These are phyloP conservation scores for Didymella glomerata DNA, from an alignment of 2,329 filamentous ascomycete species.

Conservation along the genomic window DNA sequence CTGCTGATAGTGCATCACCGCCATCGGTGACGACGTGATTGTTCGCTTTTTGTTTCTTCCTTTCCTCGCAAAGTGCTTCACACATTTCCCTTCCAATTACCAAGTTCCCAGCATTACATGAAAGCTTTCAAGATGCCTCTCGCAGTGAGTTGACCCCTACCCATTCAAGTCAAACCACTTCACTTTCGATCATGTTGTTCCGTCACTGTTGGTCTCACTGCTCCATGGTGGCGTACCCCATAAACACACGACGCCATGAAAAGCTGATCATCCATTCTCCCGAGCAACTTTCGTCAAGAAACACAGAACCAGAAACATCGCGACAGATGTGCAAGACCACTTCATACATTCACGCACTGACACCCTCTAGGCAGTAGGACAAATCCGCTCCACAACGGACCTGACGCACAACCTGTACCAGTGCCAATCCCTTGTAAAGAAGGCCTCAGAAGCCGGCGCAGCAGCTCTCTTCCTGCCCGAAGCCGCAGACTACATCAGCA, in stretches of 20 bases:
- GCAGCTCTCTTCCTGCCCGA: conserved; percentile 92
- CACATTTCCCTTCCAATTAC: not conserved
- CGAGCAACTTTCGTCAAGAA: too few species aligned
- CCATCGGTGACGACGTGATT: conserved; percentile 22
- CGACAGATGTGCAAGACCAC: too few species aligned
- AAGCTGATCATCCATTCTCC: not conserved
- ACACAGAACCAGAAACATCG: too few species aligned
- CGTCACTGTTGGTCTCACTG: not conserved
- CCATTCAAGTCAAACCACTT: too few species aligned
- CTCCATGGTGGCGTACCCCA: not conserved
- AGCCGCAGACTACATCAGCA: conserved; percentile 86
- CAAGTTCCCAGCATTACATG: conserved; percentile 11
- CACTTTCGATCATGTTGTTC: not conserved
- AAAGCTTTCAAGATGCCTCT: conserved; percentile 43
- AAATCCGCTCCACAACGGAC: conserved; percentile 84
- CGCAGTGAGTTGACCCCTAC: conserved; percentile 32
- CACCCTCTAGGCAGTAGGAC: conserved; percentile 75
- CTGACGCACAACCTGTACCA: conserved; percentile 81
- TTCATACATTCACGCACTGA: not conserved
- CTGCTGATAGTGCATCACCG: conserved; percentile 14
- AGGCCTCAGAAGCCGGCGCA: conserved; percentile 78
- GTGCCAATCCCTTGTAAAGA: conserved; percentile 74
- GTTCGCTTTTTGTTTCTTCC: not conserved
- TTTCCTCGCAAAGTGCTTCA: not conserved
- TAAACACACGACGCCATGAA: not conserved